phyloP scores from a whole-genome alignment of 306 rosid species.

The Gastrolobium villosum region DNA sequence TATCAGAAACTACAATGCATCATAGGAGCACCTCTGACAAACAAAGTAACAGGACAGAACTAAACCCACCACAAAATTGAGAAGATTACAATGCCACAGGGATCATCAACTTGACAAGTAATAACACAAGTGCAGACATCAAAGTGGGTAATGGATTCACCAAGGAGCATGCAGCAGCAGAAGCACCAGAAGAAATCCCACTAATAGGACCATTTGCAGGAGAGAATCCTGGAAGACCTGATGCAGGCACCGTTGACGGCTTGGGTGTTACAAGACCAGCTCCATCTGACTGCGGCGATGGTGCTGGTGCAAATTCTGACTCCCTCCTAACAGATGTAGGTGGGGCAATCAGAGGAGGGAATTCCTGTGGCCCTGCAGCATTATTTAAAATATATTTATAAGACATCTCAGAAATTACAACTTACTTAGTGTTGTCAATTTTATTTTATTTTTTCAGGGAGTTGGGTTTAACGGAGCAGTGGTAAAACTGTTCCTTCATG shows the following conservation, averaged over 20 bases:
- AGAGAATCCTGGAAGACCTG: constrained; percentile 66
- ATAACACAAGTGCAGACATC: constrained; percentile 53
- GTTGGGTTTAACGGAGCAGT: no score
- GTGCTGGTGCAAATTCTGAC: constrained; percentile 70
- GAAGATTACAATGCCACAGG: constrained; percentile 60
- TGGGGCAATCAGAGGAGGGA: constrained; percentile 85
- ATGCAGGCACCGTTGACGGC: constrained; percentile 65
- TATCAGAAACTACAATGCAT: constrained; percentile 49
- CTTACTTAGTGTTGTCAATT: not conserved
- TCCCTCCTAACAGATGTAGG: constrained; percentile 71
- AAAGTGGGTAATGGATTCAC: constrained; percentile 61
- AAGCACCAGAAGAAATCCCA: constrained; percentile 61
- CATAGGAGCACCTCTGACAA: constrained; percentile 41
- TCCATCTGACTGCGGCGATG: constrained; percentile 72
- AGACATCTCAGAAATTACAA: not conserved
- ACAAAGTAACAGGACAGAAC: constrained; percentile 38
- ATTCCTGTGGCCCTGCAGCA: constrained; percentile 75
- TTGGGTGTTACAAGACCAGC: constrained; percentile 56
- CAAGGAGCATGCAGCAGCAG: constrained; percentile 75
- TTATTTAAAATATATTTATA: constrained; percentile 42
- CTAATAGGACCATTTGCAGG: constrained; percentile 78
- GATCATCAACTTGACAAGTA: constrained; percentile 56
- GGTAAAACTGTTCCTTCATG: no score
- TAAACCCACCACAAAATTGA: constrained; percentile 50
- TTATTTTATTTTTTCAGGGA: not conserved